Evolutionary conservation across 2,329 filamentous ascomycete species (phyloP), one percentile per base, ranked within the genome.

Genomic region (Penicillium sp.): DNA sequence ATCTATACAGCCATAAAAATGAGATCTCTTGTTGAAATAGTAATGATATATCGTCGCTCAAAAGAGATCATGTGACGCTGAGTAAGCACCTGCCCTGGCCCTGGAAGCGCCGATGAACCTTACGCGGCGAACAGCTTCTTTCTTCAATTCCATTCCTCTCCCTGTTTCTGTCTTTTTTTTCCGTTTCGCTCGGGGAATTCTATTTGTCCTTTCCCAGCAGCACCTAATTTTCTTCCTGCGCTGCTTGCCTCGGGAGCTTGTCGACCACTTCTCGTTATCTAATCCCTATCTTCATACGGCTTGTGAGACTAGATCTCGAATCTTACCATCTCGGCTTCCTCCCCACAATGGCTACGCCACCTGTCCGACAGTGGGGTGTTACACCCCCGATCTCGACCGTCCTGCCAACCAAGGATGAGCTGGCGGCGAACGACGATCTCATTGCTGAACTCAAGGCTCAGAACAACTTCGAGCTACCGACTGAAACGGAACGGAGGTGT

Each of bases 391-490:
- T 99, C 36, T 96, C 91, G 19, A 82, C 82, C 12, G 80, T 82
- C 22, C 80, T 91, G 25, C 94, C 94, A 5, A 94, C 88, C 1
- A 83, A 88, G 53, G 78, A 83, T 36, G 93, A 99, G 73, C 84
- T 88, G 54, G 82, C 87, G 61, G 84, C 88, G 48, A 95, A 90
- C 66, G 87, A 91, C 63, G 81, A 87, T 53, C 83, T 99, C 42
- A 83, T 96, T 54, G 85, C 89, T 53, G 92, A 97, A 75, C 78
- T 99, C 58, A 91, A 91, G 72, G 82, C 82, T 38, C 90, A 97
- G 75, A 93, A 95, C 75, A 96, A 94, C 50, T 99, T 96, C 67
- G 94, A 97, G 75, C 85, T 84, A 50, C 83, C 86, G 14, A 82
- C 89, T 41, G 94, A 95, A 70, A 96, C 90, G 3, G 83, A 90